phyloP scores from a whole-genome alignment of 345 rosid genomes.

The Citrus sp. region DNA sequence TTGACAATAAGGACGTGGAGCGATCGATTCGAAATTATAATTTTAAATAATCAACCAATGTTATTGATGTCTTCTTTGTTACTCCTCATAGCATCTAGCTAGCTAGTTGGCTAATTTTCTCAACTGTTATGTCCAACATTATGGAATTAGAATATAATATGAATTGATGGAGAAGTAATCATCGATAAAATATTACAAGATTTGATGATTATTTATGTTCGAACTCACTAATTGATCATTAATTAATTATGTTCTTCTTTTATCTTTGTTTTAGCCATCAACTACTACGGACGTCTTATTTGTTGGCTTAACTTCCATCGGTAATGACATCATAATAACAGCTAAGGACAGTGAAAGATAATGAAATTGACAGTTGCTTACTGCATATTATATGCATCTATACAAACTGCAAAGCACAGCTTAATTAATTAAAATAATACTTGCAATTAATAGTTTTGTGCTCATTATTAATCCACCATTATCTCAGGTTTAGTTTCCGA shows the following conservation, averaged over 20 bases:
- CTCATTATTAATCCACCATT: not conserved
- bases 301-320: constrained; percentile 34
- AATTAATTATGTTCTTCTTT: not conserved
- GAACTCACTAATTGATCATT: not conserved
- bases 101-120: constrained; percentile 33
- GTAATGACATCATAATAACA: constrained; percentile 45
- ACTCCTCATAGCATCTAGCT: constrained; percentile 23
- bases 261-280: constrained; percentile 27
- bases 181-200: not conserved
- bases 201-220: not conserved
- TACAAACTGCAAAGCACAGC: not conserved
- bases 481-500: not conserved
- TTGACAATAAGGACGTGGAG: constrained; percentile 16
- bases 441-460: not conserved
- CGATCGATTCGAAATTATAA: not conserved
- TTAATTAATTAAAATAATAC: not conserved
- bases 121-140: constrained; percentile 64
- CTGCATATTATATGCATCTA: not conserved
- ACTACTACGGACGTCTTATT: constrained; percentile 25
- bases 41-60: not conserved
- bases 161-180: constrained; percentile 13
- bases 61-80: constrained; percentile 23
- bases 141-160: constrained; percentile 14
- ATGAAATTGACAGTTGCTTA: constrained; percentile 27
- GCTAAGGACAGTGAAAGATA: constrained; percentile 43